Percentiles rank a stretch among this genome's conserved stretches.
These are phyloP conservation scores for Aspergillus thermomutatus DNA, from an alignment of 2,329 filamentous ascomycete genomes.

Conservation along the genomic window DNA sequence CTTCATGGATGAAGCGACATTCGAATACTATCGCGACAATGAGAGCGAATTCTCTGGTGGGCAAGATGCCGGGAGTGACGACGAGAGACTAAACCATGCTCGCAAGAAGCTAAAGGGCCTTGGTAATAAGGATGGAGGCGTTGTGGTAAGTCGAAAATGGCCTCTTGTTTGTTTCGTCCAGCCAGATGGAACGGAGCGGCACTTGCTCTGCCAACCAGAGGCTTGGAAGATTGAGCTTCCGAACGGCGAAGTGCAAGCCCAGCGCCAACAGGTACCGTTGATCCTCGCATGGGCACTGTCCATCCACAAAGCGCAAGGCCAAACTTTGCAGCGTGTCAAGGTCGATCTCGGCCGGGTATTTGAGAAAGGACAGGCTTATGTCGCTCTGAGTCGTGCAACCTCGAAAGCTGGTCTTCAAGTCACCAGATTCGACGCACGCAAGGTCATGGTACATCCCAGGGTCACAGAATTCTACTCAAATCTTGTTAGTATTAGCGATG, in stretches of 20 bases:
- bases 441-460: constrained; percentile 89
- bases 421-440: constrained; percentile 78
- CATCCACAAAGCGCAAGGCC: constrained; percentile 96
- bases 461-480: constrained; percentile 84
- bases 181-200: constrained; percentile 70
- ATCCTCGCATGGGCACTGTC: constrained; percentile 96
- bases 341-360: constrained; percentile 91
- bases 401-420: constrained; percentile 85
- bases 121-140: constrained; percentile 48
- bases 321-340: constrained; percentile 89
- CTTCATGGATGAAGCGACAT: constrained; percentile 70
- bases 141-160: constrained; percentile 58
- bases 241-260: constrained; percentile 88
- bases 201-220: constrained; percentile 79
- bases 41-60: constrained; percentile 55
- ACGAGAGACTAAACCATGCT: constrained; percentile 40
- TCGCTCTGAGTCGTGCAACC: constrained; percentile 89
- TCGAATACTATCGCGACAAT: constrained; percentile 56
- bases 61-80: constrained; percentile 45
- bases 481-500: constrained; percentile 68
- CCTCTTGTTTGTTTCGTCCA: constrained; percentile 82
- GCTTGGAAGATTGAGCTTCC: constrained; percentile 97
- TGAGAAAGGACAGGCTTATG: constrained; percentile 96
- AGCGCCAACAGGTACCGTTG: constrained; percentile 75
- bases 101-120: constrained; percentile 57